Evolutionary conservation across 2,329 filamentous ascomycete species (phyloP).

Genomic region (Lachnellula occidentalis): DNA sequence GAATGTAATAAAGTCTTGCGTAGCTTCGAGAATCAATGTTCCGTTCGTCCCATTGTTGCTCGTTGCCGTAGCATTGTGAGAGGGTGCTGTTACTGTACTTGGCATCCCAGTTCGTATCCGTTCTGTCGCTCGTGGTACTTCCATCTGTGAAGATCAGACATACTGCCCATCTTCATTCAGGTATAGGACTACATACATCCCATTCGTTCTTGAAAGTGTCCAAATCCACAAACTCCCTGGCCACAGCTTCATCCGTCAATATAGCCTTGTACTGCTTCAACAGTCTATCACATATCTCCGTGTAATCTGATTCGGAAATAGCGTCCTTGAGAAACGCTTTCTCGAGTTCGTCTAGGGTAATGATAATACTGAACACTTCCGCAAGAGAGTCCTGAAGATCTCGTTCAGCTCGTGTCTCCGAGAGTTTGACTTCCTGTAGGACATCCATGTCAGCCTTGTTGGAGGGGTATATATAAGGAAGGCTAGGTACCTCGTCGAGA

Average conservation of each 20-base stretch:
- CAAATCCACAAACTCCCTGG: slow-evolving; percentile 77
- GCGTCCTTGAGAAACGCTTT: slow-evolving; percentile 97
- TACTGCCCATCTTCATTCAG: neutral
- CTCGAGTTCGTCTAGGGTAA: slow-evolving; percentile 91
- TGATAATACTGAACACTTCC: slow-evolving; percentile 95
- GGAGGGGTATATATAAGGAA: slow-evolving; percentile 2
- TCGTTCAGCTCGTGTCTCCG: slow-evolving; percentile 78
- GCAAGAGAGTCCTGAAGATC: slow-evolving; percentile 94
- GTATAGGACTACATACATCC: slow-evolving; percentile 60
- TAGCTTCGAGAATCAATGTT: slow-evolving; percentile 77
- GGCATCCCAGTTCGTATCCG: slow-evolving; percentile 88
- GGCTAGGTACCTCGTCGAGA: slow-evolving; percentile 68
- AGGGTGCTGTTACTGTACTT: slow-evolving; percentile 61
- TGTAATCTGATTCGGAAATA: slow-evolving; percentile 86
- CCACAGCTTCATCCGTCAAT: slow-evolving; percentile 83
- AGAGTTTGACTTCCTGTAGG: slow-evolving; percentile 83
- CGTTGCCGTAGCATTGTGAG: slow-evolving; percentile 38
- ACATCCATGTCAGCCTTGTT: slow-evolving; percentile 15
- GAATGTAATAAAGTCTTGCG: slow-evolving; percentile 98
- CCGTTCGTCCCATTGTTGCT: slow-evolving; percentile 38
- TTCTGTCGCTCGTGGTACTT: slow-evolving; percentile 90
- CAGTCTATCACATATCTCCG: slow-evolving; percentile 88
- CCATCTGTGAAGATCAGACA: slow-evolving; percentile 54
- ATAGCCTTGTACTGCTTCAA: slow-evolving; percentile 97
- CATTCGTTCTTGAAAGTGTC: slow-evolving; percentile 89